Conservation (phyloP, 805 yeast species). For the Yarrowia osloensis region DNA sequence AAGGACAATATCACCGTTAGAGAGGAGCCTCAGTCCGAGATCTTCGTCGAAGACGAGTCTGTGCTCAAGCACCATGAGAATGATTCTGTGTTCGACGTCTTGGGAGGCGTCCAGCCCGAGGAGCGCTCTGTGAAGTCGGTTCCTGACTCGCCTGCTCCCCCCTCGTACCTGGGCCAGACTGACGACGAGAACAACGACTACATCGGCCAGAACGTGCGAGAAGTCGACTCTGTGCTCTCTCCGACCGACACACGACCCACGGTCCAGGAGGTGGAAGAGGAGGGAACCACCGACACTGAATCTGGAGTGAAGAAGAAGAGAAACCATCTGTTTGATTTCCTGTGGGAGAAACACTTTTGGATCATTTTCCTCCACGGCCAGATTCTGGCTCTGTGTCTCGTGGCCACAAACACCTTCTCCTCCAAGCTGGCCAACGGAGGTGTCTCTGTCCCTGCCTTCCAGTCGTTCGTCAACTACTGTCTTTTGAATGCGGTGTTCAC, state of each 20-base stretch:
- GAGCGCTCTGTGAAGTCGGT: background rate
- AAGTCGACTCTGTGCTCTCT: slow-evolving; percentile 1
- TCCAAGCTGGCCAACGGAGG: slow-evolving; percentile 46
- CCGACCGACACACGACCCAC: background rate
- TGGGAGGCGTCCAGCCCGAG: background rate
- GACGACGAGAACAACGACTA: slow-evolving; percentile 2
- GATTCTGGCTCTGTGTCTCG: slow-evolving; percentile 46
- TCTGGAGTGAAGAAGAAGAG: slow-evolving; percentile 3
- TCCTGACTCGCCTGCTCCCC: background rate
- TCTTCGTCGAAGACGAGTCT: background rate
- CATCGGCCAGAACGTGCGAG: background rate
- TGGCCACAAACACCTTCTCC: slow-evolving; percentile 49
- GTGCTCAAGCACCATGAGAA: background rate
- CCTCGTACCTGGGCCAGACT: background rate
- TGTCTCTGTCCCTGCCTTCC: slow-evolving; percentile 49
- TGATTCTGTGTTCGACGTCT: background rate
- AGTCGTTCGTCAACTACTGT: slow-evolving; percentile 47
- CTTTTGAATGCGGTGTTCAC: slow-evolving; percentile 45
- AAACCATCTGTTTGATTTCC: slow-evolving; percentile 9
- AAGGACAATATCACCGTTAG: slow-evolving; percentile 4
- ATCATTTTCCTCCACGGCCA: slow-evolving; percentile 48
- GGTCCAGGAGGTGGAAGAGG: background rate
- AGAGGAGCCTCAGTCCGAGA: background rate
- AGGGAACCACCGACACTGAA: background rate
- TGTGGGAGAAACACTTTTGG: slow-evolving; percentile 42